phyloP scores from a whole-genome alignment of 495 filamentous ascomycete species.

The Cudoniella acicularis region DNA sequence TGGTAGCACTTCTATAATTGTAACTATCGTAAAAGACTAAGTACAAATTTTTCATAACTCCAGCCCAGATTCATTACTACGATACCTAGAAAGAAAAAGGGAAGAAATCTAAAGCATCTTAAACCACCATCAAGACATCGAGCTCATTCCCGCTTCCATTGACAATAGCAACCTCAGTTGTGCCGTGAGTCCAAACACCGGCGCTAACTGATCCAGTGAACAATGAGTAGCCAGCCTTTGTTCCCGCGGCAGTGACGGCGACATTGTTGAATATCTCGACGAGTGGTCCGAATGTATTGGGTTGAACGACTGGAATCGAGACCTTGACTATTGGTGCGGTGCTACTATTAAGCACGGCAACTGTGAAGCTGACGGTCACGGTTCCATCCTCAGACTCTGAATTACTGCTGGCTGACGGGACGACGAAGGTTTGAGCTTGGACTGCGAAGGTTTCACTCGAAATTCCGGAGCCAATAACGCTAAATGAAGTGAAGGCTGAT shows the following conservation, averaged over 20 bases:
- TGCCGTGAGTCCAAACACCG: background rate
- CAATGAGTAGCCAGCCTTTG: constrained; percentile 7
- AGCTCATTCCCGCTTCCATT: constrained; percentile 4
- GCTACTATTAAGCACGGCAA: constrained; percentile 14
- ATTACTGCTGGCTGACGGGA: constrained; percentile 27
- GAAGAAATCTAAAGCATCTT: background rate
- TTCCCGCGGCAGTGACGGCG: background rate
- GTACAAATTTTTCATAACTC: too few relatives aligned
- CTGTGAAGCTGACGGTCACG: constrained; percentile 20
- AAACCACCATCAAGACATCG: constrained; percentile 1
- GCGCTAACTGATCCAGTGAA: constrained; percentile 8
- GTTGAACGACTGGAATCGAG: constrained; percentile 25
- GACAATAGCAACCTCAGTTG: constrained; percentile 1
- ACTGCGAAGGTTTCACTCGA: constrained; percentile 22
- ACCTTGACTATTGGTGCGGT: constrained; percentile 17
- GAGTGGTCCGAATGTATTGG: constrained; percentile 30
- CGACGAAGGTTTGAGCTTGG: constrained; percentile 25
- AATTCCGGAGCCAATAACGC: constrained; percentile 9
- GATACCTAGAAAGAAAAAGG: too few relatives aligned
- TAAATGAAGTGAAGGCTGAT: constrained; percentile 17
- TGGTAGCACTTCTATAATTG: too few relatives aligned
- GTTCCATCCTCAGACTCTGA: constrained; percentile 4
- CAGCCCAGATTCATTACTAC: too few relatives aligned
- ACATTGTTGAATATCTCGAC: constrained; percentile 13
- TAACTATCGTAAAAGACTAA: too few relatives aligned